Conservation (phyloP, 805 yeast species). For the Barnettozyma populi region DNA sequence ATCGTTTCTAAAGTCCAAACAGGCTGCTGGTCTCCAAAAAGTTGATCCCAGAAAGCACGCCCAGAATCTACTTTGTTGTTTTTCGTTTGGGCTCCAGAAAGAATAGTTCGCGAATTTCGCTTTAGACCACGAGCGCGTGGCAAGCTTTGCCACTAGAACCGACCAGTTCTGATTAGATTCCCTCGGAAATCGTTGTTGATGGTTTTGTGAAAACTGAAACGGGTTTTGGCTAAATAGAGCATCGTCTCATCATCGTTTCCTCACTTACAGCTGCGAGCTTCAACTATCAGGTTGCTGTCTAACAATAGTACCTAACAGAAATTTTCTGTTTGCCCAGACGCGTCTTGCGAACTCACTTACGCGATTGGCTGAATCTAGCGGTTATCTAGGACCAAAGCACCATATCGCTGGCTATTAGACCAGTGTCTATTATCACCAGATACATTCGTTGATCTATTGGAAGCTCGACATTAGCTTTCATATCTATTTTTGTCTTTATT, state of each 20-base stretch:
- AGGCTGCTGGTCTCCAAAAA: neutral
- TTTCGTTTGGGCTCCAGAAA: neutral
- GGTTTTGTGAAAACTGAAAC: neutral
- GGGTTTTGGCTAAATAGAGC: neutral
- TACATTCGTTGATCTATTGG: neutral
- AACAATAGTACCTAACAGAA: neutral
- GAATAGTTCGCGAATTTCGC: no score
- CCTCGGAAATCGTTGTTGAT: neutral
- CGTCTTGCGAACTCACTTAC: neutral
- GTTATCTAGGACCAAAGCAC: neutral
- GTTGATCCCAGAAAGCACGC: neutral
- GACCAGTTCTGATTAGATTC: neutral
- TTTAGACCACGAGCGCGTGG: neutral
- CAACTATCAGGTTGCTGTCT: neutral
- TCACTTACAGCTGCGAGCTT: neutral
- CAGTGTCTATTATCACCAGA: neutral
- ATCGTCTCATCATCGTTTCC: neutral
- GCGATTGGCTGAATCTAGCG: neutral
- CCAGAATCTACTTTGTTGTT: neutral
- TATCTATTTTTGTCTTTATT: neutral
- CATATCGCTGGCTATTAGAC: neutral
- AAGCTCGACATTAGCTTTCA: neutral
- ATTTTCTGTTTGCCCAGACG: neutral
- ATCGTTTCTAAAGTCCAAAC: neutral
- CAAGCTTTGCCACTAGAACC: neutral